Evolutionary conservation across 202 grass and related monocot species (phyloP), one percentile per base, ranked within the genome.

Genomic region (Panicum virgatum): DNA sequence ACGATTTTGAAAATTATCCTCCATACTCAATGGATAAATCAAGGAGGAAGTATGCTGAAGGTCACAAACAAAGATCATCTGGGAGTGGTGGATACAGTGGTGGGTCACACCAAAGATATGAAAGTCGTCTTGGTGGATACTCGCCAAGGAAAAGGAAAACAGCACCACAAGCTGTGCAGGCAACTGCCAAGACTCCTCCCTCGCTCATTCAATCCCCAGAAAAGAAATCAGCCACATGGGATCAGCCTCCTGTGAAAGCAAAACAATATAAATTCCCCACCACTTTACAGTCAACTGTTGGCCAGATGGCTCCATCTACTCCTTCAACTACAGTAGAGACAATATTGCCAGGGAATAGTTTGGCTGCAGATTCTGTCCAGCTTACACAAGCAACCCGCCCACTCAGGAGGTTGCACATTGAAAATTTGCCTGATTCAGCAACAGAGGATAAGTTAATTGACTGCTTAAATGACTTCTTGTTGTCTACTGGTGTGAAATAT

Each of bases 351-450:
- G 60, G 40, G 48, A 98, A 84, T 76, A 91, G 46, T 79, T 52
- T 79, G 66, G 71, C 91, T 66, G 71, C 90, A 67, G 93, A 96
- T 73, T 90, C 91, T 83, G 80, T 93, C 19, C 93, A 99, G 82
- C 85, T 99, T 67, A 99, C 93, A 73, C 91, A 99, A 89, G 85
- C 96, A 89, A 96, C 93, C 38, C 86, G 87, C 23, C 93, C 93
- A 46, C 77, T 91, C 29, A 99, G 96, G 72, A 91, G 89, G 25
- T 70, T 94, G 61, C 89, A 90, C 79, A 89, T 99, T 60, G 96
- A 99, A 86, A 96, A 92, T 87, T 83, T 96, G 71, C 85, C 91
- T 51, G 78, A 75, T 84, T 92, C 80, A 45, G 81, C 83, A 6
- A 94, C 93, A 77, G 96, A 99, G 75, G 91, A 86, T 77, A 87